phyloP scores from a whole-genome alignment of 371 early-diverging fungal genomes.

The Mortierella polycephala region DNA sequence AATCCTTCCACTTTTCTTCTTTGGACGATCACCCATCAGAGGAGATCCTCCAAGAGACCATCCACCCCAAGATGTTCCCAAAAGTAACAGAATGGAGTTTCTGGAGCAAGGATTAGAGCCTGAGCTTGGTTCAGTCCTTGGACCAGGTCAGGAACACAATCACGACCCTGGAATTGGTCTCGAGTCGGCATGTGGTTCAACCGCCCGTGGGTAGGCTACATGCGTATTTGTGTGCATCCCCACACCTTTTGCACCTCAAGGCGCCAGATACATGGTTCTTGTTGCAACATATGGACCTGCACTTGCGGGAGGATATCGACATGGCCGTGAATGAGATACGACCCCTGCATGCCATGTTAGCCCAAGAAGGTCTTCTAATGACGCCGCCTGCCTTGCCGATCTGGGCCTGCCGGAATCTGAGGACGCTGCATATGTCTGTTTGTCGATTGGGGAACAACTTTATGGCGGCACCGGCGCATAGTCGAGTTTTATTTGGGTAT shows the following conservation, averaged over 20 bases:
- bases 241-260: slow-evolving; percentile 6
- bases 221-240: neutral
- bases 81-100: slow-evolving; percentile 1
- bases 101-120: too few species aligned
- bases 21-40: neutral
- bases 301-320: neutral
- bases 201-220: neutral
- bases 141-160: neutral
- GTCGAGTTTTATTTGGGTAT: slow-evolving; percentile 6
- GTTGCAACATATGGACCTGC: too few species aligned
- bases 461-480: neutral
- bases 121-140: neutral
- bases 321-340: neutral
- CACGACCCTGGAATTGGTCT: neutral
- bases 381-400: neutral
- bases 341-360: neutral
- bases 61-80: neutral
- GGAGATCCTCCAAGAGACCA: neutral
- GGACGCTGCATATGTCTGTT: neutral
- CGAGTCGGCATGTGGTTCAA: too few species aligned
- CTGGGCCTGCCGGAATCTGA: slow-evolving; percentile 9
- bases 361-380: neutral
- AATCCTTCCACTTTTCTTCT: neutral
- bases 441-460: neutral
- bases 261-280: neutral